Percentiles rank a stretch among this genome's conserved stretches.
phyloP scores from a whole-genome alignment of 2,329 filamentous ascomycete species.

The Talaromyces sp. region DNA sequence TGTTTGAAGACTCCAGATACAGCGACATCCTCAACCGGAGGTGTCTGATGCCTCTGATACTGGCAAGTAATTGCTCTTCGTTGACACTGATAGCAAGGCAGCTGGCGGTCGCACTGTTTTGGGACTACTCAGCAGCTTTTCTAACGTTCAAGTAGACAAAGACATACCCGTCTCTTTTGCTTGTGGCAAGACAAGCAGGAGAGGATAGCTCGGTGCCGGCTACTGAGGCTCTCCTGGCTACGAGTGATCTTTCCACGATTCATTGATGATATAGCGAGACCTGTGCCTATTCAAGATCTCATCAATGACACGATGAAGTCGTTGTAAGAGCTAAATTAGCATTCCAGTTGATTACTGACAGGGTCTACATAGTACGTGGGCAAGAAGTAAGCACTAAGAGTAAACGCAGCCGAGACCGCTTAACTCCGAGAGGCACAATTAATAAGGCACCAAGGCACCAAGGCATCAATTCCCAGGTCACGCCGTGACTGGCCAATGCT shows the following conservation, averaged over 20 bases:
- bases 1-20: background rate
- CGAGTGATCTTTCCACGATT: background rate
- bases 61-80: background rate
- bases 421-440: background rate
- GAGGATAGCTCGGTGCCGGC: background rate
- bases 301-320: background rate
- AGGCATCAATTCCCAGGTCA: background rate
- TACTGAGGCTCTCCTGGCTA: background rate
- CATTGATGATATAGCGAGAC: background rate
- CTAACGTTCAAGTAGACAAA: background rate
- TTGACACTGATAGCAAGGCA: background rate
- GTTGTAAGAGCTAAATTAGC: background rate
- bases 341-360: too few relatives aligned
- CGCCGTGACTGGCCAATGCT: constrained; percentile 2
- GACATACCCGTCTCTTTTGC: background rate
- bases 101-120: background rate
- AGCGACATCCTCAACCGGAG: background rate
- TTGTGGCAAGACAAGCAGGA: background rate
- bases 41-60: background rate
- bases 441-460: background rate
- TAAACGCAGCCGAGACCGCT: background rate
- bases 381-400: background rate
- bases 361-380: too few relatives aligned
- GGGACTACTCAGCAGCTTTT: background rate
- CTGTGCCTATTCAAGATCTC: background rate